phyloP scores from a whole-genome alignment of 2,329 filamentous ascomycete genomes.

The Nothopassalora personata region DNA sequence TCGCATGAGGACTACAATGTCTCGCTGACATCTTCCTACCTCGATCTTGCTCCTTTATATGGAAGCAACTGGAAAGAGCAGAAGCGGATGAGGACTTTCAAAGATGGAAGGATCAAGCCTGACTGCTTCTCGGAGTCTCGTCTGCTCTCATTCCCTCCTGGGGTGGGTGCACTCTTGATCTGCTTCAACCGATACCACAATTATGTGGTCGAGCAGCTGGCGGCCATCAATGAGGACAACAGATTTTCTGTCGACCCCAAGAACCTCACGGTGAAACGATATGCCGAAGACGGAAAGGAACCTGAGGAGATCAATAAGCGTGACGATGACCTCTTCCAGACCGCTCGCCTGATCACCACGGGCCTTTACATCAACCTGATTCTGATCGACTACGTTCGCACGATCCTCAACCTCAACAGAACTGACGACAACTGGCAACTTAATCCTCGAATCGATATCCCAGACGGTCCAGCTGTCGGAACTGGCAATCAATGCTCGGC shows the following conservation, averaged over 20 bases:
- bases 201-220: conserved; percentile 71
- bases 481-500: conserved; percentile 49
- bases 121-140: conserved; percentile 65
- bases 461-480: conserved; percentile 36
- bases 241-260: conserved; percentile 68
- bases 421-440: conserved; percentile 42
- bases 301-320: conserved; percentile 30
- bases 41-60: conserved; percentile 69
- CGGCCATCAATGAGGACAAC: conserved; percentile 77
- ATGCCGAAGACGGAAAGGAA: conserved; percentile 21
- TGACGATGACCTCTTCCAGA: conserved; percentile 49
- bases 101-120: conserved; percentile 63
- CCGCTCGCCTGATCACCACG: conserved; percentile 48
- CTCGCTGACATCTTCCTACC: conserved; percentile 66
- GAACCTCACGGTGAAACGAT: conserved; percentile 31
- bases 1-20: conserved; percentile 58
- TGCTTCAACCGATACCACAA: conserved; percentile 78
- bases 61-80: conserved; percentile 64
- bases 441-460: conserved; percentile 39
- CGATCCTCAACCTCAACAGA: conserved; percentile 46
- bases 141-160: conserved; percentile 61
- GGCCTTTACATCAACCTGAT: conserved; percentile 52
- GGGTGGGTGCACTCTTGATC: conserved; percentile 62
- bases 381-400: conserved; percentile 50
- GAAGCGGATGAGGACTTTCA: conserved; percentile 58